A percentile compares a stretch with the other conserved stretches of the same genome.
phyloP scores from a whole-genome alignment of 768 basidiomycete genomes.

The Termitomyces sp. region DNA sequence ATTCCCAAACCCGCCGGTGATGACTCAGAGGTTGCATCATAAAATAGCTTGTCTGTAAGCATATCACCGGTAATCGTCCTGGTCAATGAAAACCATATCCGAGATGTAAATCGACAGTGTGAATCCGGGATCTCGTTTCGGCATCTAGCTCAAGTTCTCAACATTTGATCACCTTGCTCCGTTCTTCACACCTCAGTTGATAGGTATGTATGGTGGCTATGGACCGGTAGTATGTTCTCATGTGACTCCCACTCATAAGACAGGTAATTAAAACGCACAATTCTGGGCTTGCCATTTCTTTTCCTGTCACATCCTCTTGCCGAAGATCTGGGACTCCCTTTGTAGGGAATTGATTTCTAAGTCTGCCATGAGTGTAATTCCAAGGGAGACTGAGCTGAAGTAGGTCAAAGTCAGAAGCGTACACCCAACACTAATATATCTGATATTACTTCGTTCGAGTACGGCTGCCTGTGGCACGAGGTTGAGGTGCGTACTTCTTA shows the following conservation, averaged over 20 bases:
- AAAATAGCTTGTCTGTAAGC: background rate
- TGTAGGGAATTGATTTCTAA: too few relatives aligned
- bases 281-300: background rate
- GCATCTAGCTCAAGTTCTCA: background rate
- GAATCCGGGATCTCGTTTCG: background rate
- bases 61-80: background rate
- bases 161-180: background rate
- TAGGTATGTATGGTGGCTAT: background rate
- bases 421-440: background rate
- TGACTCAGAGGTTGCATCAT: slow-evolving; percentile 6
- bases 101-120: background rate
- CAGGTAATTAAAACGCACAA: background rate
- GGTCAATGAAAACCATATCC: background rate
- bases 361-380: background rate
- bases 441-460: background rate
- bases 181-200: too few relatives aligned
- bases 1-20: background rate
- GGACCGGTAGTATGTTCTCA: background rate
- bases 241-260: background rate
- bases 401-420: background rate
- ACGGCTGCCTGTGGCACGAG: background rate
- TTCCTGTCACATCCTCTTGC: too few relatives aligned
- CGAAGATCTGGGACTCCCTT: too few relatives aligned
- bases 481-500: background rate
- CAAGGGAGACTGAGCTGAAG: background rate